Evolutionary conservation across 192 early-diverging fungal genomes (phyloP).

Genomic region (Dissophora ornata): DNA sequence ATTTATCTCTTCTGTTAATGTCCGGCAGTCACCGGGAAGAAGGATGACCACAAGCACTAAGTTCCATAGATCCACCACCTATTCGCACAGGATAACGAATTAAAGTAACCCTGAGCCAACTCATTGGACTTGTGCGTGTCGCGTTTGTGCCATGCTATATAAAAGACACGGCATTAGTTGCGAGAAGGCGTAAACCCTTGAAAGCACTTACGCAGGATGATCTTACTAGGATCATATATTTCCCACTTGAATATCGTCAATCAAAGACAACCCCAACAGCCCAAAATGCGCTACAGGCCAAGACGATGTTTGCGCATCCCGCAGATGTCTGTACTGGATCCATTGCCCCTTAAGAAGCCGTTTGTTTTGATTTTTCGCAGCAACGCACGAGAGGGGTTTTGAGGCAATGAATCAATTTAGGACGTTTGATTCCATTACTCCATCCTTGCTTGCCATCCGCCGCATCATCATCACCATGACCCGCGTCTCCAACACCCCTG

Average conservation of each 20-base stretch:
- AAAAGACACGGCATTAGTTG: too few relatives aligned
- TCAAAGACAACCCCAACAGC: too few relatives aligned
- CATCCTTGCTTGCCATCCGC: constrained; percentile 13
- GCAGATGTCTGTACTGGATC: too few relatives aligned
- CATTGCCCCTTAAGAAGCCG: constrained; percentile 8
- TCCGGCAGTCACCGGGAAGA: constrained; percentile 45
- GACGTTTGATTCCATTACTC: constrained; percentile 9
- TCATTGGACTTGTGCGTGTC: background rate
- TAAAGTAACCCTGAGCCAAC: background rate
- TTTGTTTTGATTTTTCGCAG: constrained; percentile 46
- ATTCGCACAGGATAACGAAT: too few relatives aligned
- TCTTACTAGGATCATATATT: too few relatives aligned
- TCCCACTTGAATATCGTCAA: too few relatives aligned
- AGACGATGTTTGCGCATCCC: too few relatives aligned
- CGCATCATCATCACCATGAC: constrained; percentile 29
- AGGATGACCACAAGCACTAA: constrained; percentile 48
- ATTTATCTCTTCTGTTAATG: too few relatives aligned
- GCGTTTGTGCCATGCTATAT: too few relatives aligned
- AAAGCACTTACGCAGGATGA: too few relatives aligned
- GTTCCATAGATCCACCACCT: background rate
- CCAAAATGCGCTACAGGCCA: too few relatives aligned
- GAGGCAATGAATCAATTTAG: background rate
- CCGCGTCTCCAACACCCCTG: constrained; percentile 55
- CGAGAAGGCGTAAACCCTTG: too few relatives aligned
- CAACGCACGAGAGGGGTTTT: background rate